Base-by-base conservation (phyloP, 352 stramenopile species). In the Aphanomyces euteiches region DNA sequence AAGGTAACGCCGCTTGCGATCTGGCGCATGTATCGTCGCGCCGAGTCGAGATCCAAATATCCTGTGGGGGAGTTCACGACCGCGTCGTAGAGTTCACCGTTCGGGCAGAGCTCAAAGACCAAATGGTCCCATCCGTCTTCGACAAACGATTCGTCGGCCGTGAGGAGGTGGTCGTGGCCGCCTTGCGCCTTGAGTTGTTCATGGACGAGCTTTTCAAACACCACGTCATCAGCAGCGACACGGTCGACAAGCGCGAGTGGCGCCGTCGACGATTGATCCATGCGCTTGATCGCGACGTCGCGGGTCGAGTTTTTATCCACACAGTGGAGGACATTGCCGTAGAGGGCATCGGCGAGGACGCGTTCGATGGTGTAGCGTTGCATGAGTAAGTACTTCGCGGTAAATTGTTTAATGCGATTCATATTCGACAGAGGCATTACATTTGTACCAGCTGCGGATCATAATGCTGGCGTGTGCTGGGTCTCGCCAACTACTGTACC, bases 311-410 rank as follows among this genome's bases (percentile, higher is more conserved):
- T 78, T 50, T 75, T 75, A 76, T 94, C 83, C 56, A 78, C 67
- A 65, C 82, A 90, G 60, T 92, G 77, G 56, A 94, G 73, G 74
- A 94, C 86, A 69, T 94, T 84, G n/a, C 86, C 86, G 71, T 91
- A 94, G 39, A 94, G 81, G 47, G 86, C 83, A 7, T 81, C 79
- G 45, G 83, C 81, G 0, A 94, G 78, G 1, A 80, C 79, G 63
- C 83, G 79, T 75, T 93, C 82, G 74, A 94, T 92, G 72, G 89
- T 79, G 72, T 94, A 94, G 68, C 88, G 75, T 71, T 94, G 80
- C 70, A 94, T 69, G 57, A 12, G 21, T 17, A 19, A 21, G 13
- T 34, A 45, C 34, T 12, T n/a, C 43, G 1, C 1, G 43, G 43
- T 50, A 12, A 50, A 50, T 50, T 50, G 43, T 50, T n/a, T 12